Base-by-base conservation (phyloP, 2,329 filamentous ascomycete genomes). In the Beauveria sp. region DNA sequence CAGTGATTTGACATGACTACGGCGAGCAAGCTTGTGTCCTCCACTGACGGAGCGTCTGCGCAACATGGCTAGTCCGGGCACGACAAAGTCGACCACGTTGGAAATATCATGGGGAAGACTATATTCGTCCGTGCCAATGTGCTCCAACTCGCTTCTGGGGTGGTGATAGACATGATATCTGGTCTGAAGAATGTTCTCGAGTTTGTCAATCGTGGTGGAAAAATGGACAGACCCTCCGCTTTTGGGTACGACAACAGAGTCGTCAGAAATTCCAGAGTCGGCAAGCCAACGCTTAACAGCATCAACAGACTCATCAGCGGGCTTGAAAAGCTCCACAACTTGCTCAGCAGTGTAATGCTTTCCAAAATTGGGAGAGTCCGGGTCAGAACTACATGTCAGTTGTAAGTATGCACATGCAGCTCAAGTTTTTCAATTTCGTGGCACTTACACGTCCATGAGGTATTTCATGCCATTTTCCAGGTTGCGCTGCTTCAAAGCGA, bases 201-300 rank as follows among this genome's bases (percentile, higher is more conserved):
- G 76, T 37, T 62, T 41, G 24, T 55, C 50, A n/a, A 61, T 55
- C 12, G 61, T 63, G 9, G 63, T 48, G 10, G 63, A 52, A 37
- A 66, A 66, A 9, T 62, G 46, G 6, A 66, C 43, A 55, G 82
- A 84, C 58, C 77, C 77, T 50, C 77, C 75, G n/a, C 78, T 78
- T 37, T 74, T 72, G 0, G 82, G 81, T 50, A 81, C 76, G 44
- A 71, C 71, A 52, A 85, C 72, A 5, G 80, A 75, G 3, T 73
- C 71, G 3, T 69, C 66, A 30, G 74, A 66, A 59, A 86, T 81
- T 7, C 83, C 84, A 43, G 78, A 75, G 9, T 69, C 67, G 20
- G 73, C 69, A 10, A 86, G 75, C 83, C 83, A 86, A 9, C 74
- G 67, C 66, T 76, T 76, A 18, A 85, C 80, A 2, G 77, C 71